These are phyloP conservation scores for Helicocarpus griseus DNA, from an alignment of 2,329 filamentous ascomycete genomes.

Conservation along the genomic window DNA sequence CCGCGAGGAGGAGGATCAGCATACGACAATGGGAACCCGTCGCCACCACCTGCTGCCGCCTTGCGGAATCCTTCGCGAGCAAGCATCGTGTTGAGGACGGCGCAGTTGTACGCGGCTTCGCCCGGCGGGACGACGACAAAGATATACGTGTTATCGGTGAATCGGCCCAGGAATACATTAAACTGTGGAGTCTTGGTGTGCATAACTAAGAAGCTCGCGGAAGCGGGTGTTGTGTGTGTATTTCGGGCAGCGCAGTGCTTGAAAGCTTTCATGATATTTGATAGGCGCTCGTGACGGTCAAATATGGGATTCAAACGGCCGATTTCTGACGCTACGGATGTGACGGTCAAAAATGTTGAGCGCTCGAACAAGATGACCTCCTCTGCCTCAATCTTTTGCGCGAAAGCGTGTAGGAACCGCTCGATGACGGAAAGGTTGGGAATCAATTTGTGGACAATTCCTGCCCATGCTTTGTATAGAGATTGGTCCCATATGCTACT, in stretches of 20 bases:
- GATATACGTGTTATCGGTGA: constrained; percentile 96
- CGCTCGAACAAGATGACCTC: constrained; percentile 93
- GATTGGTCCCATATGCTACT: constrained; percentile 99
- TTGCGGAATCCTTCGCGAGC: constrained; percentile 72
- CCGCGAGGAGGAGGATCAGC: constrained; percentile 14
- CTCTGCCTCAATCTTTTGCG: constrained; percentile 78
- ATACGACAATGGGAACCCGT: constrained; percentile 31
- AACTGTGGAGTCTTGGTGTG: constrained; percentile 52
- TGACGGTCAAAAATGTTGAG: constrained; percentile 94
- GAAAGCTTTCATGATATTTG: constrained; percentile 97
- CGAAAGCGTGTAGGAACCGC: constrained; percentile 70
- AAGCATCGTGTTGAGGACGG: constrained; percentile 80
- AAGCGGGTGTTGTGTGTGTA: constrained; percentile 34
- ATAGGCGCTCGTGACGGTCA: constrained; percentile 89
- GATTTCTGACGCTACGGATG: constrained; percentile 68
- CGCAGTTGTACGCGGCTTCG: constrained; percentile 83
- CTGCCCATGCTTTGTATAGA: constrained; percentile 95
- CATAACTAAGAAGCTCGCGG: constrained; percentile 37
- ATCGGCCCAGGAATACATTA: constrained; percentile 88
- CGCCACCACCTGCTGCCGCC: constrained; percentile 42
- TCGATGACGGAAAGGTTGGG: constrained; percentile 87
- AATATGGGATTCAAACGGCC: constrained; percentile 76
- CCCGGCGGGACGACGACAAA: constrained; percentile 85
- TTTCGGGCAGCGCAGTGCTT: constrained; percentile 60
- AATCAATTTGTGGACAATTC: constrained; percentile 96